Evolutionary conservation across 2,329 filamentous ascomycete species (phyloP).

Genomic region (Xylariaceae sp.): DNA sequence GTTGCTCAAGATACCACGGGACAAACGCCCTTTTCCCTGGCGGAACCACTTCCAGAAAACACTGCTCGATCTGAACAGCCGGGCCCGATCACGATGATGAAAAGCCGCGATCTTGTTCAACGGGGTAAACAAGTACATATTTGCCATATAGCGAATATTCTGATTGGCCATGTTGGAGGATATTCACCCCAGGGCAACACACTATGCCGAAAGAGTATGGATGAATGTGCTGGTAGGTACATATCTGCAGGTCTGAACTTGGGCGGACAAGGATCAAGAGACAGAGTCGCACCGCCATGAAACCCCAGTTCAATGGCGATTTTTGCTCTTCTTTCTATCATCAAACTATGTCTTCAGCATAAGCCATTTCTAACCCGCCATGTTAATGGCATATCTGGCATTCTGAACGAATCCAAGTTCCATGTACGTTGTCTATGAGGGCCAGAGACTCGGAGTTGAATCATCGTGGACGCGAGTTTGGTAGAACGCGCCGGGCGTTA

Average conservation of each 20-base stretch:
- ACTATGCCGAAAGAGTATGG: constrained; percentile 8
- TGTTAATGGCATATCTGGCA: not conserved
- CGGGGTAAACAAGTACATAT: constrained; percentile 18
- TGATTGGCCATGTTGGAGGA: constrained; percentile 35
- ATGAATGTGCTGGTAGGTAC: constrained; percentile 1
- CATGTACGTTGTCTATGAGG: constrained; percentile 8
- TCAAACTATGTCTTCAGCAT: constrained; percentile 6
- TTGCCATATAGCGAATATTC: constrained; percentile 22
- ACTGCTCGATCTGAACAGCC: not conserved
- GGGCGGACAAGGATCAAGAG: constrained; percentile 7
- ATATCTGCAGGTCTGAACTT: constrained; percentile 13
- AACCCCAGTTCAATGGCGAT: constrained; percentile 9
- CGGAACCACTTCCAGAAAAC: not conserved
- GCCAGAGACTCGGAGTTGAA: constrained; percentile 9
- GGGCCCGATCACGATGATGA: not conserved
- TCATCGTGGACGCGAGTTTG: constrained; percentile 7
- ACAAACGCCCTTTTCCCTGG: constrained; percentile 9
- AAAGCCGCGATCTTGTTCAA: constrained; percentile 1
- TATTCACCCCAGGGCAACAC: constrained; percentile 10
- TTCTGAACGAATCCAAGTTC: constrained; percentile 4
- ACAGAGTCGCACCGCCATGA: constrained; percentile 11
- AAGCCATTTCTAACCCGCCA: constrained; percentile 14
- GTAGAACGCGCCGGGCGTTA: constrained; percentile 2
- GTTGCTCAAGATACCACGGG: constrained; percentile 2
- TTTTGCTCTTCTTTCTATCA: not conserved